A percentile compares a stretch with the other conserved stretches of the same genome.
Conservation (phyloP, 75 land plant species). For the Adiantum capillusveneris region DNA sequence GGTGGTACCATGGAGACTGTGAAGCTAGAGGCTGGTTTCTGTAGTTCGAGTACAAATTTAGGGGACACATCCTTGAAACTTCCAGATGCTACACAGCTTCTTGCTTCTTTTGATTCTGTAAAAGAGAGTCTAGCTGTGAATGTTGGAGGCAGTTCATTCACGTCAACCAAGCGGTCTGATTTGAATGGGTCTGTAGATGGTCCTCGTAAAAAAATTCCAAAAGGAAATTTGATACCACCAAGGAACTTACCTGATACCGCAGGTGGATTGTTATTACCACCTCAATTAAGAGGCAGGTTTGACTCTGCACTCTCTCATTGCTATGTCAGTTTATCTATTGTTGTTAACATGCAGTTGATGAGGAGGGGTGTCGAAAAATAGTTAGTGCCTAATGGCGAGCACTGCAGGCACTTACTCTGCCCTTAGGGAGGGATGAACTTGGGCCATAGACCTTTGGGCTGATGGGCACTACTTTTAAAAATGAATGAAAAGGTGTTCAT, state of each 20-base stretch:
- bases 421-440: too few species aligned
- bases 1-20: too few species aligned
- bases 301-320: slow-evolving; percentile 6
- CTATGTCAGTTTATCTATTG: too few species aligned
- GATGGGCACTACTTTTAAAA: too few species aligned
- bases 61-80: slow-evolving; percentile 8
- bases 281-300: slow-evolving; percentile 66
- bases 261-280: slow-evolving; percentile 48
- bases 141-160: slow-evolving; percentile 30
- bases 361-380: too few species aligned
- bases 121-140: slow-evolving; percentile 40
- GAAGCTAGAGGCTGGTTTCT: too few species aligned
- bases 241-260: slow-evolving; percentile 32
- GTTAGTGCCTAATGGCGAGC: too few species aligned
- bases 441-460: too few species aligned
- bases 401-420: too few species aligned
- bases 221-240: slow-evolving; percentile 32
- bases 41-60: too few species aligned
- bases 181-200: slow-evolving; percentile 24
- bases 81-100: slow-evolving; percentile 45
- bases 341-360: too few species aligned
- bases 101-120: slow-evolving; percentile 37
- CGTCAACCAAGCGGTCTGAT: slow-evolving; percentile 33
- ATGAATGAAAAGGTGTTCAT: too few species aligned
- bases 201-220: slow-evolving; percentile 40